phyloP scores from a whole-genome alignment of 2,329 filamentous ascomycete genomes.

The Xylariaceae sp. region DNA sequence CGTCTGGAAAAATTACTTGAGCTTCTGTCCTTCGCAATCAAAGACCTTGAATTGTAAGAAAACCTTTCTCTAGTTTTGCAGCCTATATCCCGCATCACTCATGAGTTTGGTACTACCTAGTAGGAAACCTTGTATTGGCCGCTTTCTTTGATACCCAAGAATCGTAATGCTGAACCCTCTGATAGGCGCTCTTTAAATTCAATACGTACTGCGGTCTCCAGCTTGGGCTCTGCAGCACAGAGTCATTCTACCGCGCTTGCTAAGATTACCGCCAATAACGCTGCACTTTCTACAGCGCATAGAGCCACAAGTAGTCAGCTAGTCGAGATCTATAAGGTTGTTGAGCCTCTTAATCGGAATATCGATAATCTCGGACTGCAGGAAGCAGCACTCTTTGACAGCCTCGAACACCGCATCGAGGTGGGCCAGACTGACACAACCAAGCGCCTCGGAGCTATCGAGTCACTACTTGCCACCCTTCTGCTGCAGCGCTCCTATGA shows the following conservation, averaged over 20 bases:
- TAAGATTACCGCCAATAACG: neutral
- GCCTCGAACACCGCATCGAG: neutral
- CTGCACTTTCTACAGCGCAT: neutral
- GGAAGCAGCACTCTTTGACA: neutral
- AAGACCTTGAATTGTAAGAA: constrained; percentile 19
- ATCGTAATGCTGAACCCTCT: too few species aligned
- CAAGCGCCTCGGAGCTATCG: too few species aligned
- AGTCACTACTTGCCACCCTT: too few species aligned
- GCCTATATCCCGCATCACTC: neutral
- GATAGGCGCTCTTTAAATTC: neutral
- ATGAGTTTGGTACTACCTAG: neutral
- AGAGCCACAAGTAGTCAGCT: neutral
- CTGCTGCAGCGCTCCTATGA: neutral
- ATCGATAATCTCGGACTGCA: neutral
- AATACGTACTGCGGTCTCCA: neutral
- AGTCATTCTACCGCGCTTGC: neutral
- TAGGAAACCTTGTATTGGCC: neutral
- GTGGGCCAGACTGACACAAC: too few species aligned
- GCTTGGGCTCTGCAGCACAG: neutral
- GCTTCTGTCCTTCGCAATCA: constrained; percentile 10
- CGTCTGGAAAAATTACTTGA: constrained; percentile 5
- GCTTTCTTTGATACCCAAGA: too few species aligned
- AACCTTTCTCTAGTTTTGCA: neutral
- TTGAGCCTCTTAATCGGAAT: neutral
- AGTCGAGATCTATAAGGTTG: neutral